These are phyloP conservation scores for Boechera retrofracta DNA, from an alignment of 345 rosid species.

Conservation along the genomic window DNA sequence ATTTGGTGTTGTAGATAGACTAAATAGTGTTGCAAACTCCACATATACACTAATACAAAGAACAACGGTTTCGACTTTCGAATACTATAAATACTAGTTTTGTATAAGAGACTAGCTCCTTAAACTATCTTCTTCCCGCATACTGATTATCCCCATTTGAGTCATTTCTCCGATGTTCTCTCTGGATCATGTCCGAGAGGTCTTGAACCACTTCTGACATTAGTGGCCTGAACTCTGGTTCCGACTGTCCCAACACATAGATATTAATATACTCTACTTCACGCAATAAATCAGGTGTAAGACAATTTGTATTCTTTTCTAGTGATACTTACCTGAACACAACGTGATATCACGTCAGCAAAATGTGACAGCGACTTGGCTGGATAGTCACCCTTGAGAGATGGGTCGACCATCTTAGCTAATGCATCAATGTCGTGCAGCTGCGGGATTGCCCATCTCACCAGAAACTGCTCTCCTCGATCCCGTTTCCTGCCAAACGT, in stretches of 20 bases:
- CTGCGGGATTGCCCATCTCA: too few species aligned
- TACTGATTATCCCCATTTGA: not conserved
- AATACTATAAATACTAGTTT: not conserved
- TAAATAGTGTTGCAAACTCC: not conserved
- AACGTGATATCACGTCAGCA: slow-evolving; percentile 20
- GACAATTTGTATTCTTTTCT: not conserved
- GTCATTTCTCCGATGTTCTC: slow-evolving; percentile 1
- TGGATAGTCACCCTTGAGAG: not conserved
- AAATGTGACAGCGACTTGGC: slow-evolving; percentile 3
- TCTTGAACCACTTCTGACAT: slow-evolving; percentile 17
- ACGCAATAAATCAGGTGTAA: not conserved
- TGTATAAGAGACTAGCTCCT: not conserved
- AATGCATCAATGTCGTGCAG: too few species aligned
- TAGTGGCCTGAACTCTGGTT: slow-evolving; percentile 11
- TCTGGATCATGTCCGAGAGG: not conserved
- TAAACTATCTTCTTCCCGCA: not conserved
- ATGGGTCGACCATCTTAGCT: not conserved
- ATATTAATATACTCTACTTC: not conserved
- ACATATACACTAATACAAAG: not conserved
- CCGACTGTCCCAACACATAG: slow-evolving; percentile 4
- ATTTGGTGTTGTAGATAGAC: not conserved
- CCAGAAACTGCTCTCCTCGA: too few species aligned
- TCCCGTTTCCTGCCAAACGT: too few species aligned
- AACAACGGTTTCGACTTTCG: not conserved
- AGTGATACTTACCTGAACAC: slow-evolving; percentile 9